Percentiles rank a stretch among this genome's conserved stretches.
These are phyloP conservation scores for Fusarium floridanum DNA, from an alignment of 2,329 filamentous ascomycete genomes.

Conservation along the genomic window DNA sequence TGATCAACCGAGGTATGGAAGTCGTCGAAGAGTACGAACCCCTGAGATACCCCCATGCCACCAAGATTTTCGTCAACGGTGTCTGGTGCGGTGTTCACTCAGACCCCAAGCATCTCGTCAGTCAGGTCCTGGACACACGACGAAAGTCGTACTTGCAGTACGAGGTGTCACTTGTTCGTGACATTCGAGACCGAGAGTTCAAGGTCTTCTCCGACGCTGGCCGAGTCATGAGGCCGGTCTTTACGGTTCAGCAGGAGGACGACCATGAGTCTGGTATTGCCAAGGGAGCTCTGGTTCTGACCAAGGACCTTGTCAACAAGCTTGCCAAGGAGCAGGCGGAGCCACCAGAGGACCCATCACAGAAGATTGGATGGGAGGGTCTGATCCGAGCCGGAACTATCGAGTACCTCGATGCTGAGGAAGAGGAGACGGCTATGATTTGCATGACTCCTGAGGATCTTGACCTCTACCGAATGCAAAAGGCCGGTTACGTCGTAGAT, in stretches of 20 bases:
- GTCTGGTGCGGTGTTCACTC: slow-evolving; percentile 97
- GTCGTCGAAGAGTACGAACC: slow-evolving; percentile 95
- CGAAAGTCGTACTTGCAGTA: slow-evolving; percentile 87
- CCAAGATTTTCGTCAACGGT: slow-evolving; percentile 98
- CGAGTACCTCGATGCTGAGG: slow-evolving; percentile 96
- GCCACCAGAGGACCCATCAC: slow-evolving; percentile 68
- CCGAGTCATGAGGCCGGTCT: slow-evolving; percentile 92
- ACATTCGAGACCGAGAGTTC: slow-evolving; percentile 97
- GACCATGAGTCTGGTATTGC: slow-evolving; percentile 71
- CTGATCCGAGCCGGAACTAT: slow-evolving; percentile 87
- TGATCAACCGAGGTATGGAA: slow-evolving; percentile 96
- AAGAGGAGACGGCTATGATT: slow-evolving; percentile 99
- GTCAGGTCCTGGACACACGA: slow-evolving; percentile 81
- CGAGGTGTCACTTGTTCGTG: slow-evolving; percentile 93
- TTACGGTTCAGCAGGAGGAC: slow-evolving; percentile 91
- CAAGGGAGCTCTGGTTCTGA: slow-evolving; percentile 82
- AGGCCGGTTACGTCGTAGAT: slow-evolving; percentile 72
- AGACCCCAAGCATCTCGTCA: slow-evolving; percentile 87
- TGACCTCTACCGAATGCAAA: slow-evolving; percentile 79
- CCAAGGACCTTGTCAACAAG: slow-evolving; percentile 81
- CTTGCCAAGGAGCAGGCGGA: slow-evolving; percentile 81
- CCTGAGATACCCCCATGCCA: slow-evolving; percentile 86
- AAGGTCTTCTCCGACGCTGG: slow-evolving; percentile 98
- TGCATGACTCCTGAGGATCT: slow-evolving; percentile 98
- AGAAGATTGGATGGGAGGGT: slow-evolving; percentile 88